Evolutionary conservation across 2,329 filamentous ascomycete species (phyloP).

Genomic region (Trichocomaceae sp.): DNA sequence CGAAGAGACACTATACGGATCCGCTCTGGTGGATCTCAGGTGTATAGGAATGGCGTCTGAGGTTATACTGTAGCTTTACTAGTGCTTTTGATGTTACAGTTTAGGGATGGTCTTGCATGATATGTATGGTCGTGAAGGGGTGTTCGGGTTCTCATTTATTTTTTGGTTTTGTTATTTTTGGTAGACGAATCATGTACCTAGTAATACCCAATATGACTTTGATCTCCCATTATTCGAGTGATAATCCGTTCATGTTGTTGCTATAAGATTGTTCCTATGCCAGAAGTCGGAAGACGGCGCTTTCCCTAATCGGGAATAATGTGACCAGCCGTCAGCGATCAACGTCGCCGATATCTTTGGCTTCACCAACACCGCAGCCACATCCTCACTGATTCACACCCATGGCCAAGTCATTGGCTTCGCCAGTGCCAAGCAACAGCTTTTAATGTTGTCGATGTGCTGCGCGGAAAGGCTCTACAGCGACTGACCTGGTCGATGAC

Average conservation of each 20-base stretch:
- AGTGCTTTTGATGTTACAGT: background rate
- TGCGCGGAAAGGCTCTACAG: background rate
- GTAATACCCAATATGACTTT: background rate
- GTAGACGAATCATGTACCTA: background rate
- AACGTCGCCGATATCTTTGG: constrained; percentile 12
- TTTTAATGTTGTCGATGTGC: background rate
- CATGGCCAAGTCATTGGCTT: background rate
- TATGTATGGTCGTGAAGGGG: constrained; percentile 7
- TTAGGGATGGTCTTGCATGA: constrained; percentile 6
- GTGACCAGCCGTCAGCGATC: constrained; percentile 2
- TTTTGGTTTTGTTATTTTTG: background rate
- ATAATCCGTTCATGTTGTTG: background rate
- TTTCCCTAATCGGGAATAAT: constrained; percentile 12
- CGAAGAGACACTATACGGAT: constrained; percentile 66
- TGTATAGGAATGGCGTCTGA: constrained; percentile 43
- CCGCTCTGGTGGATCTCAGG: constrained; percentile 43
- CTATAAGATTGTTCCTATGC: too few relatives aligned
- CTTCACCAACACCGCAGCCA: background rate
- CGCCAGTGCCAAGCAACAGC: background rate
- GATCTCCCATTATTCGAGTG: background rate
- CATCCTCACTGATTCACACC: background rate
- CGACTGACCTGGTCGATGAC: constrained; percentile 7
- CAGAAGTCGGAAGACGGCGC: background rate
- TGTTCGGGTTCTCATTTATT: background rate
- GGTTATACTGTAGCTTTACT: background rate